Base-by-base conservation (phyloP, 495 filamentous ascomycete species). In the Neurospora africana region DNA sequence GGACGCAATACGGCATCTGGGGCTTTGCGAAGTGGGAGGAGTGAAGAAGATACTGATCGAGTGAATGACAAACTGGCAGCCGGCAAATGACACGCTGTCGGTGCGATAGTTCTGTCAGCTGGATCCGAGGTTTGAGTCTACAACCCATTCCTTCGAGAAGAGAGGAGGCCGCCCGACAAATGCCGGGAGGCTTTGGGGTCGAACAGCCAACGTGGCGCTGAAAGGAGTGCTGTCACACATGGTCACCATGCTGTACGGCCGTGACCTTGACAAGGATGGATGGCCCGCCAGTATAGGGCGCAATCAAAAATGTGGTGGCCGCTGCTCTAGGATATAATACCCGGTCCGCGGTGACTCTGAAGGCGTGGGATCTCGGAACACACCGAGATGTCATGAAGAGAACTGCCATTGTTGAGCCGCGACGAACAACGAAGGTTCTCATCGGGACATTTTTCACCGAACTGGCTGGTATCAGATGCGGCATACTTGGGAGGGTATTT, bases 31-130 rank as follows among this genome's bases (percentile, higher is more conserved):
- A 77, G 93, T 98, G 27, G 93, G 91, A 19, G 91, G 92, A 3
- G 87, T 92, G 71, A 90, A 95, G 81, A 98, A 95, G 78, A 91
- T 92, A 65, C 81, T 97, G 71, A 98, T 99, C 73, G 93, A 99
- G 82, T 99, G 85, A 91, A 39, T 23, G 38, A 9, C 8, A 68
- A 40, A 15, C 41, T 19, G 9, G 17, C 5, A 41, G 1, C 58
- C 23, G 37, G 27, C 5, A 21, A 53, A 19, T 8, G 30, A n/a
- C 38, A 61, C 23, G 17, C 27, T 35, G 43, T 19, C 9, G 39
- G 11, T 70, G 15, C 8, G 69, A 13, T 38, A 17, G 5, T 7
- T 10, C 69, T n/a, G 38, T 21, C 30, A 8, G 11, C 37, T 9
- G 4, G 3, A 4, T 23, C 1, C 5, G 10, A 21, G 38, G 21